A percentile compares a stretch with the other conserved stretches of the same genome.
Evolutionary conservation across 2,329 filamentous ascomycete genomes (phyloP).

Genomic region (Ampelomyces quisqualis): DNA sequence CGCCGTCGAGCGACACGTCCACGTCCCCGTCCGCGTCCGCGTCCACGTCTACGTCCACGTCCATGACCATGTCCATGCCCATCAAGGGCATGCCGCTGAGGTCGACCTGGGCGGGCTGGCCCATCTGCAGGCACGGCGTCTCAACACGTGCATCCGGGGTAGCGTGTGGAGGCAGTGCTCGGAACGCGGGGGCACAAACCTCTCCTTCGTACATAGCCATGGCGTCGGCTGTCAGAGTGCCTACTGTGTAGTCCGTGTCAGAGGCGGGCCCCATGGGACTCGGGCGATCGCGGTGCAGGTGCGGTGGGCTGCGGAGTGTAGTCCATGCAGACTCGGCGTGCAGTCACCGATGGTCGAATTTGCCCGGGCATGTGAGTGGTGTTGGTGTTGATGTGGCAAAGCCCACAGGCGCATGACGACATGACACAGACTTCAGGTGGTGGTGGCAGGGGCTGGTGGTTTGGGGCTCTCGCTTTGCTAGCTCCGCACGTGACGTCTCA

Average conservation of each 20-base stretch:
- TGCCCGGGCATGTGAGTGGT: neutral
- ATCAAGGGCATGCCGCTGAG: slow-evolving; percentile 44
- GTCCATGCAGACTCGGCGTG: slow-evolving; percentile 3
- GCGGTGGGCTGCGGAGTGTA: neutral
- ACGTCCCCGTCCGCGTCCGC: slow-evolving; percentile 46
- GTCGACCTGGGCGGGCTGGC: slow-evolving; percentile 27
- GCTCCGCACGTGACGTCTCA: slow-evolving; percentile 11
- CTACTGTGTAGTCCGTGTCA: slow-evolving; percentile 2
- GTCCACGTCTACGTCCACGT: slow-evolving; percentile 47
- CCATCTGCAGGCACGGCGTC: slow-evolving; percentile 32
- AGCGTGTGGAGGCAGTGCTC: no score
- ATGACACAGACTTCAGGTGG: neutral
- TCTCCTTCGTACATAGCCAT: slow-evolving; percentile 42
- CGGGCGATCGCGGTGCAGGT: neutral
- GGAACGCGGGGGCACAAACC: slow-evolving; percentile 17
- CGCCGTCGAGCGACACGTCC: slow-evolving; percentile 41
- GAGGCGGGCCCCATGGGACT: slow-evolving; percentile 12
- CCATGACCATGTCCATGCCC: slow-evolving; percentile 45
- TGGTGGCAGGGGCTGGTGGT: no score
- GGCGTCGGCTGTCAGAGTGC: slow-evolving; percentile 8
- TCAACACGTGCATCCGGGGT: slow-evolving; percentile 25
- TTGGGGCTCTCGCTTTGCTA: no score
- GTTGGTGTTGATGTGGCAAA: neutral
- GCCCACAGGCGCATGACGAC: neutral
- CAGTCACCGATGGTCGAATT: neutral